Base-by-base conservation (phyloP, 2,329 filamentous ascomycete species). In the Fonsecaea pugnacius region DNA sequence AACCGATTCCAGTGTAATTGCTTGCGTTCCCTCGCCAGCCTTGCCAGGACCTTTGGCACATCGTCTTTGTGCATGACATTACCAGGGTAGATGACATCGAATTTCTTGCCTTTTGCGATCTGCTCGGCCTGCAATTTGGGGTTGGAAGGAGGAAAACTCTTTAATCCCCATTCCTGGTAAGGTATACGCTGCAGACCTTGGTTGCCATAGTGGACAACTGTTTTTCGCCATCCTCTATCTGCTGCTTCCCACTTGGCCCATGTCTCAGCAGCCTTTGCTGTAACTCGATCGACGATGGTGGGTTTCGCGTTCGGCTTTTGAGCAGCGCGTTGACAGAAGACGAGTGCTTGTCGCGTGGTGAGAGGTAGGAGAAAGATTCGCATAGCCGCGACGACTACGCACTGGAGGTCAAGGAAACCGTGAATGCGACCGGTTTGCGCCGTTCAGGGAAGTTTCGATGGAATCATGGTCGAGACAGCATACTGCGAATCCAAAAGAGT, bases 111-210 rank as follows among this genome's bases (percentile, higher is more conserved):
- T 40, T 85, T 86, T 58, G 86, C 76, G 24, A 87, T 73, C 71
- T 90, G 87, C 58, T 91, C 87, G 55, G 85, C 81, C 70, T 85
- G 84, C 63, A 87, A 84, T 70, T 86, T 84, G 63, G 86, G 80
- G 48, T 88, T 91, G 70, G 96, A 82, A 24, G 93, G 89, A 51
- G 95, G 95, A 58, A 99, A 89, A 38, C 92, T 96, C 80, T 98
- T 98, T 70, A 99, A 83, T 0, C 91, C 92, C 95, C 95, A 99
- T 88, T 99, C 95, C 78, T 98, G 91, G 76, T 91, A 97, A 2
- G 95, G 91, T 72, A 99, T 96, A 67, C 91, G 87, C 72, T 91
- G 88, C 66, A 99, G 86, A 16, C 91, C 87, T 55, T 87, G 82
- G 78, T 99, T 97, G 62, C 95, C 95, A 77, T 94, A 96, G 64